phyloP scores from a whole-genome alignment of 371 early-diverging fungal species.

The Pancytospora epiphaga region DNA sequence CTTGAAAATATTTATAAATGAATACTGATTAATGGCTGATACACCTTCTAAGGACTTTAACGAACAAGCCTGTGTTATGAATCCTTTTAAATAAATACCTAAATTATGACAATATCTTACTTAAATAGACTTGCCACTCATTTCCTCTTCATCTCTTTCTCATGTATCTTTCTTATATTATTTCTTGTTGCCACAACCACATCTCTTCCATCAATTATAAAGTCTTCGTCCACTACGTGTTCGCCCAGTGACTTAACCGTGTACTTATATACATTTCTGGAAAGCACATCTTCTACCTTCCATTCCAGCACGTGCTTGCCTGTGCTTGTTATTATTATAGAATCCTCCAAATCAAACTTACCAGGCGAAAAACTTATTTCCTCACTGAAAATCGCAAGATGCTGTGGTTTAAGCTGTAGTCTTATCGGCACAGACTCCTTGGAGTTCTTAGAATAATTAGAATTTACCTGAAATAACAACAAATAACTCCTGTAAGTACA shows the following conservation, averaged over 20 bases:
- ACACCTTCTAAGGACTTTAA: too few relatives aligned
- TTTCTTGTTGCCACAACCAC: slow-evolving; percentile 66
- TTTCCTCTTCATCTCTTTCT: slow-evolving; percentile 38
- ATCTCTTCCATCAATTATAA: slow-evolving; percentile 65
- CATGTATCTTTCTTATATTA: slow-evolving; percentile 56
- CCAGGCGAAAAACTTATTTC: slow-evolving; percentile 74
- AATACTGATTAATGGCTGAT: too few relatives aligned
- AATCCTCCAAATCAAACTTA: slow-evolving; percentile 71
- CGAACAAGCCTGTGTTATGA: too few relatives aligned
- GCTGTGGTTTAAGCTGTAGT: slow-evolving; percentile 75
- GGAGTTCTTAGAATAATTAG: slow-evolving; percentile 47
- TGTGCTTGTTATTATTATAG: slow-evolving; percentile 69
- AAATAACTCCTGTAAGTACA: slow-evolving; percentile 78
- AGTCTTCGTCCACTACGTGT: slow-evolving; percentile 75
- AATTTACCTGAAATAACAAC: slow-evolving; percentile 64
- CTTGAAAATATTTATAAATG: too few relatives aligned
- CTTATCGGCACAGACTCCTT: slow-evolving; percentile 65
- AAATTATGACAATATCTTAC: too few relatives aligned
- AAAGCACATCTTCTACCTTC: slow-evolving; percentile 72
- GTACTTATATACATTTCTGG: slow-evolving; percentile 69
- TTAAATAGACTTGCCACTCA: too few relatives aligned
- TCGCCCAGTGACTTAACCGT: slow-evolving; percentile 71
- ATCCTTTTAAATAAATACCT: too few relatives aligned
- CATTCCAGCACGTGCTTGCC: slow-evolving; percentile 81
- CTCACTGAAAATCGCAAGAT: slow-evolving; percentile 69